A percentile compares a stretch with the other conserved stretches of the same genome.
These are phyloP conservation scores for Malus hybrid DNA, from an alignment of 331 rosid genomes.

Conservation along the genomic window DNA sequence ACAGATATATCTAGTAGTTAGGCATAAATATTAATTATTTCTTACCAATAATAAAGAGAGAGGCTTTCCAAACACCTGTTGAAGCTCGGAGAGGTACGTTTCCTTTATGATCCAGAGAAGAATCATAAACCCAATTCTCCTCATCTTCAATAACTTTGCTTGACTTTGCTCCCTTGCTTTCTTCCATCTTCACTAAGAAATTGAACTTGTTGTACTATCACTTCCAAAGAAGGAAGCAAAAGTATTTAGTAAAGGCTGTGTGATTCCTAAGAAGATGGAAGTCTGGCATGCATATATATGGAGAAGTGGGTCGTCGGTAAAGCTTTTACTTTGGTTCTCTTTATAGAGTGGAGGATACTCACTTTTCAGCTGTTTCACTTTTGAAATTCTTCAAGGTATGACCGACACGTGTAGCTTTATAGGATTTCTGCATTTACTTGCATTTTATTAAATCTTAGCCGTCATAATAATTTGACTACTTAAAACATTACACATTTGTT, in stretches of 20 bases:
- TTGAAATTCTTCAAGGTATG: not conserved
- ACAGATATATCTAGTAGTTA: no score
- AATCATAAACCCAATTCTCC: slow-evolving; percentile 66
- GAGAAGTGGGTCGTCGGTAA: not conserved
- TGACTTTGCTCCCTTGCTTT: slow-evolving; percentile 9
- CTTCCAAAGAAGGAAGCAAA: not conserved
- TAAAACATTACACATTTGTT: no score
- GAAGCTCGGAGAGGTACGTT: slow-evolving; percentile 71
- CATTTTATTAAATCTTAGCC: no score
- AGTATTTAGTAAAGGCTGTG: not conserved
- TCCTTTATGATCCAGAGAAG: slow-evolving; percentile 79
- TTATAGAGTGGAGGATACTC: not conserved
- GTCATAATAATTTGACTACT: no score
- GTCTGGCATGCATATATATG: no score
- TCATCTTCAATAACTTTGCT: slow-evolving; percentile 21
- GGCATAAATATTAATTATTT: not conserved
- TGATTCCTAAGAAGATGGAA: not conserved
- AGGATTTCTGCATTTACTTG: no score
- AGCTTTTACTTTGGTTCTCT: not conserved
- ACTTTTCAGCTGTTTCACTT: not conserved
- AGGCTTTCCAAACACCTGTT: slow-evolving; percentile 89
- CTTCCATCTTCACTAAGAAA: not conserved
- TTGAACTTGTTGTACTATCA: not conserved
- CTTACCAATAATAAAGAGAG: slow-evolving; percentile 72
- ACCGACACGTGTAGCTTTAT: not conserved